A percentile compares a stretch with the other conserved stretches of the same genome.
These are phyloP conservation scores for Podospora comata DNA, from an alignment of 495 filamentous ascomycete species.

Conservation along the genomic window DNA sequence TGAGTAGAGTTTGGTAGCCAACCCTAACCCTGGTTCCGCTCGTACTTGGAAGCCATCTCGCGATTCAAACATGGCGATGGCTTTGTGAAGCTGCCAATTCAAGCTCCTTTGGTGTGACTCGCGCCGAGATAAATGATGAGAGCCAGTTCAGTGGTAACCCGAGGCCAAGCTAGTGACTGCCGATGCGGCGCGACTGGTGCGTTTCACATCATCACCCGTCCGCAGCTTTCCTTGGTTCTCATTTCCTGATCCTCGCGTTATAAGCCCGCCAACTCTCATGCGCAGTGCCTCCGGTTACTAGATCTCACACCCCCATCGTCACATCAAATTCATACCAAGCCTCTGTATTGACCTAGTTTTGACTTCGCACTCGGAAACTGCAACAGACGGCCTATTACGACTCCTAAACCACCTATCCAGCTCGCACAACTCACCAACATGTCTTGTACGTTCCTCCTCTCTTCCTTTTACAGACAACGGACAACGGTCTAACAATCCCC, in stretches of 20 bases:
- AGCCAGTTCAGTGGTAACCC: neutral
- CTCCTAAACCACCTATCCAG: neutral
- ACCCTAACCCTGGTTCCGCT: conserved; percentile 16
- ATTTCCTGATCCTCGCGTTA: neutral
- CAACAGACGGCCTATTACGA: neutral
- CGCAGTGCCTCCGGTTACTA: neutral
- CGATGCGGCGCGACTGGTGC: neutral
- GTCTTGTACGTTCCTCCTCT: conserved; percentile 28
- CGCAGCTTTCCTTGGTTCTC: neutral
- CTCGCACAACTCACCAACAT: neutral
- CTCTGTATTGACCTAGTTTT: neutral
- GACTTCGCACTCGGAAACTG: neutral
- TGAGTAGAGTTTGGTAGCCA: neutral
- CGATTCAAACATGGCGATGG: neutral
- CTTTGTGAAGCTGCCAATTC: neutral
- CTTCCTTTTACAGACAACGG: neutral
- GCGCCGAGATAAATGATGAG: too few relatives aligned
- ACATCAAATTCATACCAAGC: neutral
- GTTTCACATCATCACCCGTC: conserved; percentile 6
- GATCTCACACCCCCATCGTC: neutral
- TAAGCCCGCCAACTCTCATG: neutral
- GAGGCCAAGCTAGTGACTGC: neutral
- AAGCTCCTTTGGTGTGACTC: neutral
- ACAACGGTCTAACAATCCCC: neutral
- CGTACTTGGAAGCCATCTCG: neutral